Evolutionary conservation across 1,284 basidiomycete species (phyloP), one percentile per base, ranked within the genome.

Genomic region (Puccinia coronata): DNA sequence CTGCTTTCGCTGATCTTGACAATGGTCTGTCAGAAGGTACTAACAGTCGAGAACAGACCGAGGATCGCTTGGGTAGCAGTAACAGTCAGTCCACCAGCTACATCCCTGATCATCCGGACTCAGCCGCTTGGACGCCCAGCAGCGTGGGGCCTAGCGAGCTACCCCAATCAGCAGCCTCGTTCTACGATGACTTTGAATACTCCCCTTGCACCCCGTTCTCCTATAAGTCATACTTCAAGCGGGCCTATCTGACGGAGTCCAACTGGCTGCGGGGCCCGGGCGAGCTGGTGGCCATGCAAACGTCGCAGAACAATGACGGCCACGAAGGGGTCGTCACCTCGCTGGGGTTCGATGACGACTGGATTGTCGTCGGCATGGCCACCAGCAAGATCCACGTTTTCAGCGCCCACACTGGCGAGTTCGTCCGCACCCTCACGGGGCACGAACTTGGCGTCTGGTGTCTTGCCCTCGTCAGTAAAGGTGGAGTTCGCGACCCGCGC

Each of bases 381-480:
- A 96, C 93, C 86, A 90, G 90, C 83, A 91, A 92, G 83, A 93
- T 98, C 65, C 93, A 95, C 85, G 90, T 98, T 34, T 98, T 96
- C 87, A 92, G 91, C 83, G 91, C 92, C 0, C 88, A 88, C 55
- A 93, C 92, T 0, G 96, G 96, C 0, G 90, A 92, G 6, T 90
- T 93, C 72, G 89, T 90, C 41, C 89, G 92, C 65, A 94, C 93
- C 0, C 89, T 99, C 2, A 88, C 91, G 0, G 96, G 95, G 0
- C 96, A 98, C 86, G 91, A 92, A 25, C 88, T 90, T 12, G 96
- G 96, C 14, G 95, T 98, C 0, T 98, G 96, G 96, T 92, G 93
- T 20, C 90, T 98, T 14, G 91, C 92, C 72, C 89, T 98, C 51
- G 91, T 90, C 25, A 85, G 85, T 16, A 84, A 86, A 34, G 84